Base-by-base conservation (phyloP, 2,329 filamentous ascomycete species). In the Arthrinium phaeospermum region DNA sequence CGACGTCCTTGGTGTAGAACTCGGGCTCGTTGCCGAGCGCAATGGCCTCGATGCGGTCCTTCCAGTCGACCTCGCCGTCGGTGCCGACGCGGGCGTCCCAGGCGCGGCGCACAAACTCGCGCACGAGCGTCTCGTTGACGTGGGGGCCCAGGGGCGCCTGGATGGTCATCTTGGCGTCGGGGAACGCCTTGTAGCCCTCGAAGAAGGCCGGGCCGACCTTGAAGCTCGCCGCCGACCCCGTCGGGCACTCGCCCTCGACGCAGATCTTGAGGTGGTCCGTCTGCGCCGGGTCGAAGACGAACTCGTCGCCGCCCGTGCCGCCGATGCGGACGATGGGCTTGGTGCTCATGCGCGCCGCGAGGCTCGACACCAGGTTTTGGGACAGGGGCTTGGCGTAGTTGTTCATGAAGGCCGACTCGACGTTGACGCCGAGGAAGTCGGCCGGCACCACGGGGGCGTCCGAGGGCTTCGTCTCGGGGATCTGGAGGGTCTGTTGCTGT, bases 21-120 rank as follows among this genome's bases (percentile, higher is more conserved):
- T 70, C 70, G n/a, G 71, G 71, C 64, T 74, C 72, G 24, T 74
- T 74, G 2, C 72, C 72, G 19, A 74, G 22, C 14, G 72, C 71
- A 16, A 74, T 74, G 3, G 70, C 71, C 37, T 67, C 71, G 10
- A 64, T 30, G 6, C 41, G n/a, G 19, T 49, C 41, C 24, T 22
- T 61, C 30, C 53, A 61, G 8, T 49, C 46, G 19, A 10, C 10
- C n/a, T 30, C 7, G 30, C 53, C 53, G 67, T 10, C 44, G 24
- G 69, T 69, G 2, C 30, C n/a, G 45, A 68, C 71, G 30, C 24
- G 41, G 1, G 68, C 64, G 4, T 69, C 71, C 68, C 45, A 70
- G 1, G 71, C 71, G 16, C 37, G 47, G 30, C 53, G 24, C 22
- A 72, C 69, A 34, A 71, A 74, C 30, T 37, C 53, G 30, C 53